Evolutionary conservation across 2,329 filamentous ascomycete species (phyloP).

Genomic region (Cytospora piceae): DNA sequence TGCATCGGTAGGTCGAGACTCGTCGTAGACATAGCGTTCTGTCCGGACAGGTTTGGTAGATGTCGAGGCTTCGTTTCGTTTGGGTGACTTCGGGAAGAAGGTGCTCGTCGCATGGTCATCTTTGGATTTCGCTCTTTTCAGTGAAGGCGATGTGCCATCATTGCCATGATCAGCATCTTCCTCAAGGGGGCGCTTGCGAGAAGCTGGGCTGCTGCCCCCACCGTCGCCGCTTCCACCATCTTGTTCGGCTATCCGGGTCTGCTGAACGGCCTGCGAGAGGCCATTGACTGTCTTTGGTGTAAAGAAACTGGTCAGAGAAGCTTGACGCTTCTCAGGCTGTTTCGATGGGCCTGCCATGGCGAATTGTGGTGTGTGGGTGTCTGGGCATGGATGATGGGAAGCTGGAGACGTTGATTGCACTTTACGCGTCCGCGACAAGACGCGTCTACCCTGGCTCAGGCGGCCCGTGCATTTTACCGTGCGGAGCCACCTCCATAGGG

Average conservation of each 20-base stretch:
- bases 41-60: slow-evolving; percentile 41
- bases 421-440: slow-evolving; percentile 20
- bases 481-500: not conserved
- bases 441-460: slow-evolving; percentile 9
- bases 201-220: slow-evolving; percentile 32
- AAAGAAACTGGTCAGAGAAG: slow-evolving; percentile 87
- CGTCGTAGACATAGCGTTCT: slow-evolving; percentile 56
- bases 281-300: slow-evolving; percentile 62
- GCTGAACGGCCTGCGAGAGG: slow-evolving; percentile 33
- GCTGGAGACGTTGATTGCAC: not conserved
- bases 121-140: slow-evolving; percentile 51
- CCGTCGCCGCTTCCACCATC: slow-evolving; percentile 18
- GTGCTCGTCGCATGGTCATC: slow-evolving; percentile 46
- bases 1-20: slow-evolving; percentile 46
- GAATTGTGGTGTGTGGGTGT: slow-evolving; percentile 7
- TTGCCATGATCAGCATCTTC: slow-evolving; percentile 52
- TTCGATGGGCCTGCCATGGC: slow-evolving; percentile 46
- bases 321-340: slow-evolving; percentile 66
- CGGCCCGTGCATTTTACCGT: not conserved
- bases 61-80: slow-evolving; percentile 29
- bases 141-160: slow-evolving; percentile 42
- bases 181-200: slow-evolving; percentile 57
- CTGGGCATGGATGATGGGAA: not conserved
- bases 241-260: slow-evolving; percentile 30
- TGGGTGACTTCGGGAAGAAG: slow-evolving; percentile 42